Evolutionary conservation across 768 basidiomycete genomes (phyloP).

Genomic region (Suillus americanus): DNA sequence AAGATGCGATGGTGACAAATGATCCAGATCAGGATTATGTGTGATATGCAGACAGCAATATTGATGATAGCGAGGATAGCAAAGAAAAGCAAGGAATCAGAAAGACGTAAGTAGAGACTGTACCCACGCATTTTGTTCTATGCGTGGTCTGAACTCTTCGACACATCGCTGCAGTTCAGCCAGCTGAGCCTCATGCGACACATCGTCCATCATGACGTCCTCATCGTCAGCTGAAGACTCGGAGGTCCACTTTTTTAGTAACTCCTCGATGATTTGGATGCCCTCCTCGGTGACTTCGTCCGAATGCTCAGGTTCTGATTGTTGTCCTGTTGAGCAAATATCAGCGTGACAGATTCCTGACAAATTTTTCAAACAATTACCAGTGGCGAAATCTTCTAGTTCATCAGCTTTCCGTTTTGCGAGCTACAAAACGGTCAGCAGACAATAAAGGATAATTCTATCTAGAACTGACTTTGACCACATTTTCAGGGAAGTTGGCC

Average conservation of each 20-base stretch:
- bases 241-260: constrained; percentile 67
- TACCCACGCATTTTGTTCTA: constrained; percentile 82
- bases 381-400: constrained; percentile 77
- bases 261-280: constrained; percentile 73
- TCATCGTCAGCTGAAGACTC: constrained; percentile 36
- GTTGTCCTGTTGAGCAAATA: constrained; percentile 18
- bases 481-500: constrained; percentile 96
- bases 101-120: constrained; percentile 50
- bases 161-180: constrained; percentile 42
- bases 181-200: constrained; percentile 36
- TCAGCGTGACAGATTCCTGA: constrained; percentile 2
- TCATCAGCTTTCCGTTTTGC: constrained; percentile 93
- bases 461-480: constrained; percentile 64
- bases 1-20: neutral
- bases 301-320: constrained; percentile 45
- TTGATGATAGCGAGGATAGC: no score
- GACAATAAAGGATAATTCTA: neutral
- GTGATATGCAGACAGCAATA: no score
- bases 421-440: constrained; percentile 45
- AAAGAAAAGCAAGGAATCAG: no score
- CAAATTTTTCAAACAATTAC: constrained; percentile 24
- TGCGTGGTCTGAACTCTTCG: no score
- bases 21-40: no score
- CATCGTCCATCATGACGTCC: constrained; percentile 54
- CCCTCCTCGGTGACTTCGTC: constrained; percentile 74